phyloP scores from a whole-genome alignment of 768 basidiomycete genomes.

The Boletus reticulatus region DNA sequence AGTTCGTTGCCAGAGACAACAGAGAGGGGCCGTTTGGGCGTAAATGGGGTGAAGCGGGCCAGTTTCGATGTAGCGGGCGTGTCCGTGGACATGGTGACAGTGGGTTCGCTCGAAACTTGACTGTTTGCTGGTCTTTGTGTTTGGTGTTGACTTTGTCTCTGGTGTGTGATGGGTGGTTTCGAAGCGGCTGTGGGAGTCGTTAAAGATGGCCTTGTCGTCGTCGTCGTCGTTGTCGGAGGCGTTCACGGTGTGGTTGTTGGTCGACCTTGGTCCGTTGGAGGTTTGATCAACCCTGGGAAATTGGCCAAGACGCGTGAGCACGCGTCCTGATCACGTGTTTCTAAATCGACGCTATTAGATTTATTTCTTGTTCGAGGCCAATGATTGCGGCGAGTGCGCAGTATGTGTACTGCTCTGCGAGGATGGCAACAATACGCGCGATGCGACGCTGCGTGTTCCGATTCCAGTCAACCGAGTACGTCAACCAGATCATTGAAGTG shows the following conservation, averaged over 20 bases:
- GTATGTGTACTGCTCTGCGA: not conserved
- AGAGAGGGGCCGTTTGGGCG: conserved; percentile 53
- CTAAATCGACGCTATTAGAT: not conserved
- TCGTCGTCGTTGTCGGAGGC: conserved; percentile 2
- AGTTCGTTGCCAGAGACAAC: conserved; percentile 33
- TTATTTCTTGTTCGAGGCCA: conserved; percentile 3
- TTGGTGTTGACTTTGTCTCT: not conserved
- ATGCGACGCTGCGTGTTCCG: conserved; percentile 6
- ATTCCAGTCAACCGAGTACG: conserved; percentile 19
- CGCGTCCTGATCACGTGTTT: conserved; percentile 32
- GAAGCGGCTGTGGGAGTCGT: not conserved
- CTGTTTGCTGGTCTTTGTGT: not conserved
- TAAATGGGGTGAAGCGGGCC: conserved; percentile 46
- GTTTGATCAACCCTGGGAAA: conserved; percentile 33
- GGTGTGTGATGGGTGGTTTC: too few relatives aligned
- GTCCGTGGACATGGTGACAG: conserved; percentile 2
- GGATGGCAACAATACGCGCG: not conserved
- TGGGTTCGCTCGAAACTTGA: conserved; percentile 5
- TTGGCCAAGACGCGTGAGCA: conserved; percentile 22
- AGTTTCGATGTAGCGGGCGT: conserved; percentile 36
- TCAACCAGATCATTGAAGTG: conserved; percentile 1
- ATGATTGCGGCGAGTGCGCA: not conserved
- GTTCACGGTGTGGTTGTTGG: not conserved
- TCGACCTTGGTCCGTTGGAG: too few relatives aligned
- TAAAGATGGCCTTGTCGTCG: not conserved